Conservation (phyloP, 768 basidiomycete genomes). For the Podaxis mareebaensis region DNA sequence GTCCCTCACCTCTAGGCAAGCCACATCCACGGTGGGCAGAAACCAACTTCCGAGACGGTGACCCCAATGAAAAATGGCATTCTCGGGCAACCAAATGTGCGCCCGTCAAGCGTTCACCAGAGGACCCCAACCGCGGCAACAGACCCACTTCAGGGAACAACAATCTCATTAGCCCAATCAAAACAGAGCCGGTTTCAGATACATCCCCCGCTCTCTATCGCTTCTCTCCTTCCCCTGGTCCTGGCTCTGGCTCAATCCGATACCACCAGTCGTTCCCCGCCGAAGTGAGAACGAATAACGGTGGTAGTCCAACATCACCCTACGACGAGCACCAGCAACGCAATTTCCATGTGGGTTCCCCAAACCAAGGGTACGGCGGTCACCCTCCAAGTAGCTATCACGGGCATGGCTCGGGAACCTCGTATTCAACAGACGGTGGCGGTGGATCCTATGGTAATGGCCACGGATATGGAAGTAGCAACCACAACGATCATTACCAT, state of each 20-base stretch:
- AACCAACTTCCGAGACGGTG: conserved; percentile 74
- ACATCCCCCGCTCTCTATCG: conserved; percentile 60
- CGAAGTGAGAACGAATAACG: conserved; percentile 34
- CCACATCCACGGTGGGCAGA: conserved; percentile 89
- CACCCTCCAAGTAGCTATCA: conserved; percentile 22
- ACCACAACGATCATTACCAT: conserved; percentile 38
- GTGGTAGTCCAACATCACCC: conserved; percentile 14
- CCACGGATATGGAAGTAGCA: conserved; percentile 12
- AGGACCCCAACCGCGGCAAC: conserved; percentile 19
- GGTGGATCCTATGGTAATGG: conserved; percentile 35
- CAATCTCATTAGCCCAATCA: conserved; percentile 61
- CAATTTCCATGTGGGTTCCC: conserved; percentile 23
- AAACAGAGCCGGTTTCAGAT: conserved; percentile 62
- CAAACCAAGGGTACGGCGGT: conserved; percentile 28
- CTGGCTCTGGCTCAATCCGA: conserved; percentile 39
- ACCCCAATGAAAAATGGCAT: conserved; percentile 85
- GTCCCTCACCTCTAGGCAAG: conserved; percentile 53
- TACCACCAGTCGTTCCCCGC: conserved; percentile 48
- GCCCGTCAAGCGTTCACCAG: conserved; percentile 33
- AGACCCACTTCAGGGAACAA: conserved; percentile 32
- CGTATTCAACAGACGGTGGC: conserved; percentile 39
- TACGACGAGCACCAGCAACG: conserved; percentile 27
- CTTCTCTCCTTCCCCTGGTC: conserved; percentile 63
- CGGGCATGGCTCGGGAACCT: conserved; percentile 26
- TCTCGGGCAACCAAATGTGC: conserved; percentile 75